Evolutionary conservation across 2,329 filamentous ascomycete species (phyloP), one percentile per base, ranked within the genome.

Genomic region (Alternaria arbusti): DNA sequence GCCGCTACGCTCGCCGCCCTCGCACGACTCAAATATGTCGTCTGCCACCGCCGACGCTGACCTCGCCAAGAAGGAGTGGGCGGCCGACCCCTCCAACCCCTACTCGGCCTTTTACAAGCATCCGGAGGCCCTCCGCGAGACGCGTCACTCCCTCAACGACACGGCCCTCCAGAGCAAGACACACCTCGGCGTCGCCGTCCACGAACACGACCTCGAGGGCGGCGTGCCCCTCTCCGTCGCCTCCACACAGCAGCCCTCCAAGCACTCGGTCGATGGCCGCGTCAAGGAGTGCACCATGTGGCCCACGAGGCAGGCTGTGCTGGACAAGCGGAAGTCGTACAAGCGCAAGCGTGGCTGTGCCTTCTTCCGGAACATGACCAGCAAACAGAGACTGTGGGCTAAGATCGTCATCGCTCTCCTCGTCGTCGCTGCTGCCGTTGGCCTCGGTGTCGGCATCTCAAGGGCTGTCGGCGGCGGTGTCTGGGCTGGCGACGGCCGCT

Each of bases 241-340:
- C 64, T 82, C 79, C 70, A 83, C 70, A 71, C 74, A 79, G 69
- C 75, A 74, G 69, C 75, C 72, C 28, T 76, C 75, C 64, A 82
- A 81, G 66, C 65, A 78, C 58, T 78, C 74, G 25, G 76, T 84
- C 65, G 82, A 83, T 64, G 79, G 76, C 57, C 72, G 78, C 57
- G 69, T 73, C 68, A 83, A 84, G 72, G 84, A 85, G 64, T 84
- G 83, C 80, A 82, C 80, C 67, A 84, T 85, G 82, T 85, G 84
- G 84, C 84, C 84, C 8, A 82, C 82, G 45, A 80, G 80, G 67
- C 79, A 83, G 72, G 82, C 83, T 30, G 79, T 85, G 60, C 76
- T 81, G 69, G 79, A 82, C 68, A 80, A 80, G 71, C 77, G 79
- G 60, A 78, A 77, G 71, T 69, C 67, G 44, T 77, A 78, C 70